Evolutionary conservation across 2,329 filamentous ascomycete genomes (phyloP).

Genomic region (Aspergillus quadrilineatus): DNA sequence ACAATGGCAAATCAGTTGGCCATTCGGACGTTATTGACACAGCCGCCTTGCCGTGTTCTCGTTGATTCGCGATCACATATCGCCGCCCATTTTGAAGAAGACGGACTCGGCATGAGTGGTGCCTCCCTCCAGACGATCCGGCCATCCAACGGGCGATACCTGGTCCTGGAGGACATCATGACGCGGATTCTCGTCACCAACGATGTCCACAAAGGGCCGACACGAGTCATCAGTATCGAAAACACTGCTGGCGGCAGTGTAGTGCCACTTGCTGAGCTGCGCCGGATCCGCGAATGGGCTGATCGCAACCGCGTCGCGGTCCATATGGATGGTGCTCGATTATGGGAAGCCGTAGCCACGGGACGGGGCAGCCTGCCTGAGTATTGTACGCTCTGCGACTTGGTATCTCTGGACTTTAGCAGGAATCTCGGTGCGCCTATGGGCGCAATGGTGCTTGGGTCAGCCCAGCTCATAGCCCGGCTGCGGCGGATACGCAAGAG

Average conservation of each 20-base stretch:
- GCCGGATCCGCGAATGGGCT: slow-evolving; percentile 65
- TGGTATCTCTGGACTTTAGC: slow-evolving; percentile 68
- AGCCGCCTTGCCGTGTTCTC: slow-evolving; percentile 20
- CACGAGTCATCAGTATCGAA: slow-evolving; percentile 71
- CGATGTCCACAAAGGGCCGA: slow-evolving; percentile 72
- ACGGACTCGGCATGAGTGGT: slow-evolving; percentile 15
- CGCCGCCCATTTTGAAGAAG: slow-evolving; percentile 18
- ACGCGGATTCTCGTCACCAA: slow-evolving; percentile 40
- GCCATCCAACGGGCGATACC: slow-evolving; percentile 12
- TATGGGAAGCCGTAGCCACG: slow-evolving; percentile 73
- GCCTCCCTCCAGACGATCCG: slow-evolving; percentile 9
- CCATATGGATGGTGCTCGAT: slow-evolving; percentile 68
- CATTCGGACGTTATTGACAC: slow-evolving; percentile 14
- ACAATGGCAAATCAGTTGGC: slow-evolving; percentile 27
- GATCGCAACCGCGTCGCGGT: slow-evolving; percentile 53
- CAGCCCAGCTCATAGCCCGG: slow-evolving; percentile 54
- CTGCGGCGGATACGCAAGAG: slow-evolving; percentile 69
- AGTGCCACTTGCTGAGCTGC: slow-evolving; percentile 67
- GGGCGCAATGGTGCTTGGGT: slow-evolving; percentile 65
- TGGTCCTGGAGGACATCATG: slow-evolving; percentile 16
- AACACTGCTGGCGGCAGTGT: slow-evolving; percentile 75
- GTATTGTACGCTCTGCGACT: slow-evolving; percentile 66
- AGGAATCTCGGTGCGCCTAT: slow-evolving; percentile 76
- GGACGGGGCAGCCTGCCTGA: slow-evolving; percentile 63
- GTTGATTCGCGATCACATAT: slow-evolving; percentile 18